Evolutionary conservation across 768 basidiomycete genomes (phyloP), one percentile per base, ranked within the genome.

Genomic region (Clitopilus passeckerianus): DNA sequence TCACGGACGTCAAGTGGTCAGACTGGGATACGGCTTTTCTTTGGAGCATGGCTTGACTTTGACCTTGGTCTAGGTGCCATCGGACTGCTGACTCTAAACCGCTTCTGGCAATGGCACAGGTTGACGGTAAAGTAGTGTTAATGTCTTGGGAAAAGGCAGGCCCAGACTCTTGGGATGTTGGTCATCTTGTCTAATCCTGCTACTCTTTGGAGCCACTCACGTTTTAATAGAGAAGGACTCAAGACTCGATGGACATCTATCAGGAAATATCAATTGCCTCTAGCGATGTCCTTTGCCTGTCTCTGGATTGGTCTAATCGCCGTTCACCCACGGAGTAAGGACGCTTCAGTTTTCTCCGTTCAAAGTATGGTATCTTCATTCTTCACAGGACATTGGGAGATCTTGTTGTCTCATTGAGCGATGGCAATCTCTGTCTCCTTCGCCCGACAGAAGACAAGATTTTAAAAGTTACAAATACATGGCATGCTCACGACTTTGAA

Each of bases 1-100:
- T 99, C 27, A 80, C 90, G 23, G 97, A 99, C 70, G 86, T 94
- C 83, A 98, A 98, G 80, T 99, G 97, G 97, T 95, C 67, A 22
- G 46, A 23, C 18, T 22, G 34, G n/a, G 30, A 41, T 20, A 16
- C 50, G n/a, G 24, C 22, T 34, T 43, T 8, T n/a, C 14, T 50
- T 30, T 30, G 27, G 27, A 30, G 15, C 46, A 5, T 18, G 3
- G 6, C 12, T 18, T 20, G 16, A 5, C 20, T 5, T 50, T 18
- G 12, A 56, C 12, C 22, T 15, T 41, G 14, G 8, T 10, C n/a
- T 10, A 56, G 54, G 54, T 33, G 34, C n/a, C 18, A 18, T 56
- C 54, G 34, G 18, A 20, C 8, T 56, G 30, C 14, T 12, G 20
- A 24, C 18, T 35, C 37, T 6, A 18, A 15, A 43, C 9, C 24